A percentile compares a stretch with the other conserved stretches of the same genome.
Conservation (phyloP, 2,329 filamentous ascomycete species). For the Bipolaris sorokiniana region DNA sequence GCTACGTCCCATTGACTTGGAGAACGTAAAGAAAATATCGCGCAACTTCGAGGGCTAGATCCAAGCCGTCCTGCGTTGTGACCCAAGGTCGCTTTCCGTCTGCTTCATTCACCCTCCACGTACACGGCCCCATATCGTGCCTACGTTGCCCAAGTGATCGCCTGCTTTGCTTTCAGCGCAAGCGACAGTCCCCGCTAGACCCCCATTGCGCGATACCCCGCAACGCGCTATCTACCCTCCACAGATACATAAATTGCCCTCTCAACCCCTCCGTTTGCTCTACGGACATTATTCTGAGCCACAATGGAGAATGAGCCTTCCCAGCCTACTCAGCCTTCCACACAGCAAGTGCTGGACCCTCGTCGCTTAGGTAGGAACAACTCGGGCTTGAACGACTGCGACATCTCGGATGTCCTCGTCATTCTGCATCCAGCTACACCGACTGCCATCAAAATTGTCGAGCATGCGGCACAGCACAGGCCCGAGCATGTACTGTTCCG, state of each 20-base stretch:
- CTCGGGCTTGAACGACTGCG: constrained; percentile 80
- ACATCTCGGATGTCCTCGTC: constrained; percentile 87
- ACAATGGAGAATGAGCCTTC: constrained; percentile 30
- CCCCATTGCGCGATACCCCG: constrained; percentile 1
- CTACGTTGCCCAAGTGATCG: constrained; percentile 11
- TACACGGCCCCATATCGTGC: constrained; percentile 10
- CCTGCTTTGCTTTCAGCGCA: constrained; percentile 9
- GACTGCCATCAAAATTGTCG: constrained; percentile 74
- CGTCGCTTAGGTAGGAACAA: constrained; percentile 79
- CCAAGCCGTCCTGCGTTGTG: neutral
- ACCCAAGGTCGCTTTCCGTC: neutral
- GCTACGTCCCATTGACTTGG: constrained; percentile 30
- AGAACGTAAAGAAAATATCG: constrained; percentile 16
- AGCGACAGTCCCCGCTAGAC: constrained; percentile 7
- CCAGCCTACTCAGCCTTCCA: constrained; percentile 66
- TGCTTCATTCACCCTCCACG: neutral
- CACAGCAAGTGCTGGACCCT: constrained; percentile 81
- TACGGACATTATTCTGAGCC: neutral
- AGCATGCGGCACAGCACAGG: constrained; percentile 57
- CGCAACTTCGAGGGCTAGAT: neutral
- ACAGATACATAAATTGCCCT: constrained; percentile 2
- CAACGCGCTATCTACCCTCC: neutral
- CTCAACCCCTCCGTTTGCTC: neutral
- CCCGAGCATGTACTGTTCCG: constrained; percentile 65
- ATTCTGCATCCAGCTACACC: constrained; percentile 81